These are phyloP conservation scores for Chlorophyllum brunneum DNA, from an alignment of 768 basidiomycete genomes.

Conservation along the genomic window DNA sequence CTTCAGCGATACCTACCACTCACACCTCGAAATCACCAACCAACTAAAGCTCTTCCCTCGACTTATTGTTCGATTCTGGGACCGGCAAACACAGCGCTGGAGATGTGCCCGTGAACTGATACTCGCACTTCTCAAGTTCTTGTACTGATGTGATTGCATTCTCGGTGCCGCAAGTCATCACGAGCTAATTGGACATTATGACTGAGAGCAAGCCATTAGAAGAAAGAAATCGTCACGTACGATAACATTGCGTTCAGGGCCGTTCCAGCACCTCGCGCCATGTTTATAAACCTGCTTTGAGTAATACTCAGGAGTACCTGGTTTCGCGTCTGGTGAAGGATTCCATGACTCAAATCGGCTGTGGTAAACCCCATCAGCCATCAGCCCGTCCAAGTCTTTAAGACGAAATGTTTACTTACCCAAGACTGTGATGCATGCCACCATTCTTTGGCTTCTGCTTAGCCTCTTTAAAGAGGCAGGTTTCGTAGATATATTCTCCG, in stretches of 20 bases:
- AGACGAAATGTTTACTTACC: slow-evolving; percentile 54
- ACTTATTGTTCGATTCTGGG: slow-evolving; percentile 33
- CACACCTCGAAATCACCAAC: too few species aligned
- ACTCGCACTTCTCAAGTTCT: slow-evolving; percentile 97
- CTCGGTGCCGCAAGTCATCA: slow-evolving; percentile 81
- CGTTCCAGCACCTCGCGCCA: slow-evolving; percentile 95
- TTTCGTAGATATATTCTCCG: slow-evolving; percentile 96
- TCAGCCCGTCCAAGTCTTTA: not conserved
- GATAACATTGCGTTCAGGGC: slow-evolving; percentile 81
- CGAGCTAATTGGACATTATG: slow-evolving; percentile 44
- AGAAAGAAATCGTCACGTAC: slow-evolving; percentile 35
- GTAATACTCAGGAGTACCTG: slow-evolving; percentile 74
- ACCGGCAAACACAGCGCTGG: slow-evolving; percentile 78
- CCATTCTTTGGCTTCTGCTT: slow-evolving; percentile 86
- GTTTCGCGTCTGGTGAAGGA: slow-evolving; percentile 45
- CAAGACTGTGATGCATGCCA: slow-evolving; percentile 71
- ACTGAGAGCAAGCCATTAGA: slow-evolving; percentile 7
- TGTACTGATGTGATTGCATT: slow-evolving; percentile 74
- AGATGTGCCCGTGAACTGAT: slow-evolving; percentile 78
- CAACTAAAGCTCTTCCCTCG: slow-evolving; percentile 39
- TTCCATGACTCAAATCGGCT: slow-evolving; percentile 86
- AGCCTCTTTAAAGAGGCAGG: slow-evolving; percentile 88
- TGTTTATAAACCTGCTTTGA: slow-evolving; percentile 75
- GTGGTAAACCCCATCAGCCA: not conserved
- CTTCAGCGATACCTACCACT: too few species aligned